These are phyloP conservation scores for Austroboletus novae-zelandiae DNA, from an alignment of 1,284 basidiomycete genomes.

Conservation along the genomic window DNA sequence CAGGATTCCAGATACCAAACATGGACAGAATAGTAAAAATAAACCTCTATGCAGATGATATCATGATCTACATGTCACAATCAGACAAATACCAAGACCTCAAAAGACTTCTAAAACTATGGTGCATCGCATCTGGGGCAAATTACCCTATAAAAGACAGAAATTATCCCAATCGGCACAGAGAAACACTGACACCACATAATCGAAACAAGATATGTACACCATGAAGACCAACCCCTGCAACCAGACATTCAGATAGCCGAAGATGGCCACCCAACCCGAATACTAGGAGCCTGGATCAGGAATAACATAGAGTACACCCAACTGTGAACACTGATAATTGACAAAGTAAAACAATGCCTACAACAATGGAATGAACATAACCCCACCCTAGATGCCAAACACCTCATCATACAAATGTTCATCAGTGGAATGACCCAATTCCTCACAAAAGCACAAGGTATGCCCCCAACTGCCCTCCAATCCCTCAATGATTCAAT, in stretches of 20 bases:
- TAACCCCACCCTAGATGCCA: slow-evolving; percentile 10
- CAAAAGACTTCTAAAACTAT: neutral
- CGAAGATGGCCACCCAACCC: neutral
- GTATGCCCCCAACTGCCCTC: slow-evolving; percentile 17
- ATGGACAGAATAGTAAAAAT: neutral
- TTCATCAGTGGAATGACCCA: slow-evolving; percentile 8
- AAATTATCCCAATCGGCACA: slow-evolving; percentile 15
- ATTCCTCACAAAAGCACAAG: slow-evolving; percentile 20
- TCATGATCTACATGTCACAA: slow-evolving; percentile 10
- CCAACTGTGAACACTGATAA: neutral
- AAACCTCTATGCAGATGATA: slow-evolving; percentile 18
- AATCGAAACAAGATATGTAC: neutral
- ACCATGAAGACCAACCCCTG: neutral
- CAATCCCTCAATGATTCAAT: neutral
- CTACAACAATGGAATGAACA: slow-evolving; percentile 2
- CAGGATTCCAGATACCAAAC: neutral
- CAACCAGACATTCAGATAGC: neutral
- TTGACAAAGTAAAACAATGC: slow-evolving; percentile 3
- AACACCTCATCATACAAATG: slow-evolving; percentile 11
- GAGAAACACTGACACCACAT: neutral
- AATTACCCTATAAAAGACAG: slow-evolving; percentile 18
- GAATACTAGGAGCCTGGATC: slow-evolving; percentile 9
- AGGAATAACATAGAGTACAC: neutral
- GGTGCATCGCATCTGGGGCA: slow-evolving; percentile 4
- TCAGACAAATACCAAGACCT: slow-evolving; percentile 6